These are phyloP conservation scores for Tripterygium wilfordii DNA, from an alignment of 177 flowering plant genomes.

Conservation along the genomic window DNA sequence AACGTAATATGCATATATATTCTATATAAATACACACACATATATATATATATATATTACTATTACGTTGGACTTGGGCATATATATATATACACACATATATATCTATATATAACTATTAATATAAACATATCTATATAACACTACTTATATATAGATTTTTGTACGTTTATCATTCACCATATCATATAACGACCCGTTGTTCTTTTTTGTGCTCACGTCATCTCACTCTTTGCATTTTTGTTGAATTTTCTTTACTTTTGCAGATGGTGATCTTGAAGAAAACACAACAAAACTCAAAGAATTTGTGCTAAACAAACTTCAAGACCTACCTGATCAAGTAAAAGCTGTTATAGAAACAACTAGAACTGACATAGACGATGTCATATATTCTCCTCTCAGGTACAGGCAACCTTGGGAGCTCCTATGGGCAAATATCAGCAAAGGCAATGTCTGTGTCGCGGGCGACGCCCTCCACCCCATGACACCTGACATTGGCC, in stretches of 20 bases:
- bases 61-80: too few species aligned
- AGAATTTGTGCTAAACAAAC: conserved; percentile 48
- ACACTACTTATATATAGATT: too few species aligned
- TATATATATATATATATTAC: too few species aligned
- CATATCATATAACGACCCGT: too few species aligned
- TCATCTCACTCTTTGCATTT: background rate
- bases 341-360: conserved; percentile 28
- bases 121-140: too few species aligned
- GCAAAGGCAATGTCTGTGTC: conserved; percentile 54
- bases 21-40: too few species aligned
- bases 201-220: too few species aligned
- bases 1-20: too few species aligned
- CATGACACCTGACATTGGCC: conserved; percentile 88
- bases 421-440: conserved; percentile 46
- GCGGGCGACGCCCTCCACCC: conserved; percentile 87
- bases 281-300: conserved; percentile 44
- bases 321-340: conserved; percentile 34
- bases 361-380: conserved; percentile 29
- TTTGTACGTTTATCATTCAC: too few species aligned
- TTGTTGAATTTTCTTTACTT: too few species aligned
- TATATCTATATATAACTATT: too few species aligned
- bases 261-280: conserved; percentile 29
- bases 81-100: too few species aligned
- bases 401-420: conserved; percentile 55
- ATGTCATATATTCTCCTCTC: conserved; percentile 30